Conservation (phyloP, 768 basidiomycete genomes). For the Suillus occidentalis region DNA sequence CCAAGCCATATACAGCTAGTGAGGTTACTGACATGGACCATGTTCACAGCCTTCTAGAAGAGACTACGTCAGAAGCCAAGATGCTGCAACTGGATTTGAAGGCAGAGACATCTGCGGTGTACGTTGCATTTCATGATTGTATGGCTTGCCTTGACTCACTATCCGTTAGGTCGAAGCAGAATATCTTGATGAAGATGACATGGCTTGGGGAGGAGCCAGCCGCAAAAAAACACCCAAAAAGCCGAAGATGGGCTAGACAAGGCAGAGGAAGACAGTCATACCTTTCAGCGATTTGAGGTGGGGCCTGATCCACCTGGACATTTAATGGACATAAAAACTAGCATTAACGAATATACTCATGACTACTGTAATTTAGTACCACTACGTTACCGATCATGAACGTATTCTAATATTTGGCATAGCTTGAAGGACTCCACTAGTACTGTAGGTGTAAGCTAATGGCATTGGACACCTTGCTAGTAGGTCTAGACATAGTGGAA, state of each 20-base stretch:
- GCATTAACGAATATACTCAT: not conserved
- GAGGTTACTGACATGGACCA: not conserved
- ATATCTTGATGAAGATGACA: conserved; percentile 28
- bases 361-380: not conserved
- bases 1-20: not conserved
- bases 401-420: not conserved
- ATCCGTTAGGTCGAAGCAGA: conserved; percentile 20
- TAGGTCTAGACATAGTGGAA: not conserved
- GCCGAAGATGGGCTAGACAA: not conserved
- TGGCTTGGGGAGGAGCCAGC: conserved; percentile 24
- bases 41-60: conserved; percentile 16
- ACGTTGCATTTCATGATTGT: conserved; percentile 1
- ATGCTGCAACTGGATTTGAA: conserved; percentile 19
- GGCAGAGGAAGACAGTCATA: not conserved
- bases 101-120: conserved; percentile 23
- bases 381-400: not conserved
- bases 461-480: not conserved
- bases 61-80: conserved; percentile 12
- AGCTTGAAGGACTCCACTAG: not conserved
- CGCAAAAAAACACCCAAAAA: conserved; percentile 6
- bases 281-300: not conserved
- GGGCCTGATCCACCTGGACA: not conserved
- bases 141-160: conserved; percentile 1
- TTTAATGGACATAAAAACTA: not conserved
- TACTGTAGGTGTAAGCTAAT: too few species aligned